Evolutionary conservation across 1,284 basidiomycete species (phyloP).

Genomic region (Phellopilus nigrolimitatus): DNA sequence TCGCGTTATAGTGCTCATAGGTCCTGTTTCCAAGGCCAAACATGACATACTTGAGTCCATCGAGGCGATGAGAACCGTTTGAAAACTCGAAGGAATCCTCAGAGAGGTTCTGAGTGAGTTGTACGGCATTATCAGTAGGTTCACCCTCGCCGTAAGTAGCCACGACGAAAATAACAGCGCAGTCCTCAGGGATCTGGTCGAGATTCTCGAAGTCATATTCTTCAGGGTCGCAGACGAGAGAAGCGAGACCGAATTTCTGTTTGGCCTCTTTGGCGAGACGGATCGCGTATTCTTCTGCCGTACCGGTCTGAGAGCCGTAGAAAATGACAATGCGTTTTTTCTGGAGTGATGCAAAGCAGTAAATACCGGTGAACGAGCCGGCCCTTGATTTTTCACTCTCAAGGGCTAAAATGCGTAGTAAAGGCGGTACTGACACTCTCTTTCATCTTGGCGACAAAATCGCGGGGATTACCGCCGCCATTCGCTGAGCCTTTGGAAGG

Average conservation of each 20-base stretch:
- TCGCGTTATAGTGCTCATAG: slow-evolving; percentile 93
- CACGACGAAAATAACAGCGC: slow-evolving; percentile 89
- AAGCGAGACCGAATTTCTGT: slow-evolving; percentile 87
- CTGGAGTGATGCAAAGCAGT: slow-evolving; percentile 36
- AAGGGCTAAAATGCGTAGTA: slow-evolving; percentile 23
- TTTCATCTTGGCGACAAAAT: slow-evolving; percentile 90
- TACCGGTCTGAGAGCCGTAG: slow-evolving; percentile 95
- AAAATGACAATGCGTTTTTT: slow-evolving; percentile 95
- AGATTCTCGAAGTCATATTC: slow-evolving; percentile 98
- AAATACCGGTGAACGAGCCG: neutral
- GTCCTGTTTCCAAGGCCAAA: slow-evolving; percentile 95
- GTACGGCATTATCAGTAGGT: slow-evolving; percentile 97
- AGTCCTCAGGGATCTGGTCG: slow-evolving; percentile 84
- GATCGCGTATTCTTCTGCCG: slow-evolving; percentile 93
- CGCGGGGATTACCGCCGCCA: slow-evolving; percentile 77
- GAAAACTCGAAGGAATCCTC: slow-evolving; percentile 86
- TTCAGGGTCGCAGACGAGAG: slow-evolving; percentile 92
- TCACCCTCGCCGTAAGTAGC: slow-evolving; percentile 99
- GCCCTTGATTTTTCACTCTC: no score
- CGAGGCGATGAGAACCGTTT: slow-evolving; percentile 71
- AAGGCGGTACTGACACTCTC: slow-evolving; percentile 59
- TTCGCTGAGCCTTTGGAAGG: slow-evolving; percentile 42
- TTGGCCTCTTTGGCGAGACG: slow-evolving; percentile 93
- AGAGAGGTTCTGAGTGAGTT: slow-evolving; percentile 87
- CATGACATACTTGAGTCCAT: slow-evolving; percentile 91